phyloP scores from a whole-genome alignment of 768 basidiomycete genomes.

The Kockovaella imperatae region DNA sequence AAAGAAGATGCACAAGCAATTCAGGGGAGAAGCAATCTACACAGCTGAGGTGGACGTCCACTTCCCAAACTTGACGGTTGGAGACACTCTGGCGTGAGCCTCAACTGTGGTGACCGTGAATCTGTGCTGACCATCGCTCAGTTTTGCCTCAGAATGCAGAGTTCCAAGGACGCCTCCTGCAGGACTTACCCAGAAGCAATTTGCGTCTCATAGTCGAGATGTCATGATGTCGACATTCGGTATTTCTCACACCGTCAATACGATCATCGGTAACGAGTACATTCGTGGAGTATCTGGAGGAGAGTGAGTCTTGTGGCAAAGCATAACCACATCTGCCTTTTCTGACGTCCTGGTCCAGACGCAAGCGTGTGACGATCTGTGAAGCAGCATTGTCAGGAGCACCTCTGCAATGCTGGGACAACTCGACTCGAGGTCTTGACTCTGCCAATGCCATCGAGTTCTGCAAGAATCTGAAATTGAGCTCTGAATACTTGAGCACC shows the following conservation, averaged over 20 bases:
- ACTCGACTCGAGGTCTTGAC: constrained; percentile 45
- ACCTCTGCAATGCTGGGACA: constrained; percentile 67
- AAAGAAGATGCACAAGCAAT: constrained; percentile 49
- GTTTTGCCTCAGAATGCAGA: constrained; percentile 32
- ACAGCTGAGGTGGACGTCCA: constrained; percentile 46
- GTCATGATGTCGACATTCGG: constrained; percentile 65
- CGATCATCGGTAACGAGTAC: constrained; percentile 67
- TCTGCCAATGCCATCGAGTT: constrained; percentile 50
- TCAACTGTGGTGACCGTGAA: constrained; percentile 1
- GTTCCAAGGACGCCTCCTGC: constrained; percentile 45
- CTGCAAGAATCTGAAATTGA: constrained; percentile 47
- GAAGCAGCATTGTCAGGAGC: constrained; percentile 68
- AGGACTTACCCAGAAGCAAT: constrained; percentile 43
- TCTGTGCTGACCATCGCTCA: background rate
- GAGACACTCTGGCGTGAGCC: constrained; percentile 38
- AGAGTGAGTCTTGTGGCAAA: constrained; percentile 34
- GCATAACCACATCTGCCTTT: too few relatives aligned
- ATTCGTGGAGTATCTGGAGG: constrained; percentile 53
- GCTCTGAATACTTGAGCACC: constrained; percentile 47
- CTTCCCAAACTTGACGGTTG: constrained; percentile 44
- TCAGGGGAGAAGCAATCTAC: constrained; percentile 47
- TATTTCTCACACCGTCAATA: constrained; percentile 62
- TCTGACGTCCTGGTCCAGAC: too few relatives aligned
- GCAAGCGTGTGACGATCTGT: constrained; percentile 75
- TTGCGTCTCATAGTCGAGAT: constrained; percentile 49